Conservation (phyloP, 768 basidiomycete genomes). For the Kwoniella dejecticola region DNA sequence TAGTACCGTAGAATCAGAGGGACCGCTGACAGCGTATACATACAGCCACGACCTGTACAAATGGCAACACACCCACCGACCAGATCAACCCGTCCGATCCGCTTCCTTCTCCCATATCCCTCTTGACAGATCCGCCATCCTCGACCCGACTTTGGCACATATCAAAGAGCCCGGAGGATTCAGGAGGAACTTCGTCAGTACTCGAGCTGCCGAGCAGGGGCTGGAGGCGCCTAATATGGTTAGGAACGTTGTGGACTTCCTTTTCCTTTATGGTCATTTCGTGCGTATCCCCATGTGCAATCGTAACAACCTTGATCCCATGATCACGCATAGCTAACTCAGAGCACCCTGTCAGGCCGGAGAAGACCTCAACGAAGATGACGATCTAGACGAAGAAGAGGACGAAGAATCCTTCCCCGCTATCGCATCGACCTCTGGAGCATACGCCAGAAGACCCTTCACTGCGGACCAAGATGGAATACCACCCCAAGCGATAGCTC, state of each 20-base stretch:
- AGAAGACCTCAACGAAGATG: slow-evolving; percentile 80
- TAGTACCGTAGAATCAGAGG: too few relatives aligned
- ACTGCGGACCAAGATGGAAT: slow-evolving; percentile 13
- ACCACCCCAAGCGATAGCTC: not conserved
- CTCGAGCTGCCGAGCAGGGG: slow-evolving; percentile 71
- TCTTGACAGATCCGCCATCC: slow-evolving; percentile 57
- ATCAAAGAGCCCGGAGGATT: slow-evolving; percentile 96
- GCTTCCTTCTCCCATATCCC: slow-evolving; percentile 62
- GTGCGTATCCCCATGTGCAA: slow-evolving; percentile 61
- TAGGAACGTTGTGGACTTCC: slow-evolving; percentile 90
- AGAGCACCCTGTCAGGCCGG: too few relatives aligned
- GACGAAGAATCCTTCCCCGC: slow-evolving; percentile 55
- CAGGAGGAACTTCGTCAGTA: slow-evolving; percentile 78
- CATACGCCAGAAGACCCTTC: slow-evolving; percentile 39
- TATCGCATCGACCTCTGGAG: not conserved
- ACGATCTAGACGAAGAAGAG: slow-evolving; percentile 72
- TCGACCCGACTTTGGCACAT: slow-evolving; percentile 80
- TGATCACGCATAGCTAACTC: too few relatives aligned
- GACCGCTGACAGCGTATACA: not conserved
- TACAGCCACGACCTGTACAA: slow-evolving; percentile 82
- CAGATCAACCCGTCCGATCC: slow-evolving; percentile 57
- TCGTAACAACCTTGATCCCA: too few relatives aligned
- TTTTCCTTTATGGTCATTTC: slow-evolving; percentile 93
- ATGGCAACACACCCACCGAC: slow-evolving; percentile 59
- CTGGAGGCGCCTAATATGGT: slow-evolving; percentile 63